Base-by-base conservation (phyloP, 2,329 filamentous ascomycete species). In the Fusarium pseudograminearum region DNA sequence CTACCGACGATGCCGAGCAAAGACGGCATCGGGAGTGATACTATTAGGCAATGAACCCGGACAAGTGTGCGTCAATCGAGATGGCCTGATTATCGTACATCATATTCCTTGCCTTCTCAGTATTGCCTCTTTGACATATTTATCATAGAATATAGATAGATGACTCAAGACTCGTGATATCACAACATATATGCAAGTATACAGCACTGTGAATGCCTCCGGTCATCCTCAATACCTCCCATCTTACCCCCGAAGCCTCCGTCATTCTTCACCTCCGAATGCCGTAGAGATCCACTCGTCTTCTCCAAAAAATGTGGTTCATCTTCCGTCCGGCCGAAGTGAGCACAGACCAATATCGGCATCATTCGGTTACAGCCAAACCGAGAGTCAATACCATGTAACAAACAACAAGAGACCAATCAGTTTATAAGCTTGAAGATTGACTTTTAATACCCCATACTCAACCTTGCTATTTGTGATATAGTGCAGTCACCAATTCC, bases 271-370 rank as follows among this genome's bases (percentile, higher is more conserved):
- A 11, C 60, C 58, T 57, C 60, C 60, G 60, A 26, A 22, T 31
- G 20, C 55, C 40, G 52, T 47, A 58, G 41, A 42, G 67, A 64
- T 40, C 30, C 28, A 28, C 26, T 28, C 26, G 8, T 8, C 66
- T 60, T 68, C 68, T 67, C 70, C 60, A 67, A 57, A 57, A 47
- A 57, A 57, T 20, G 34, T 20, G 28, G 40, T 59, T 38, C 63
- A 68, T 60, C 70, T 74, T 74, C 72, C 72, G 71, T 31, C 72
- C 68, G 71, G 65, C 72, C 73, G 73, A 75, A 59, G 65, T 20
- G 59, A 61, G 73, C 73, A 75, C 73, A 65, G 73, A 74, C 73
- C 71, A 73, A 11, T n/a, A 64, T 74, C 73, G 73, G 73, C 71
- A 68, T 65, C 65, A 64, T 46, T 75, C 73, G 73, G 73, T 72